Evolutionary conservation across 257 asterid genomes (phyloP).

Genomic region (Nicotiana otophora): DNA sequence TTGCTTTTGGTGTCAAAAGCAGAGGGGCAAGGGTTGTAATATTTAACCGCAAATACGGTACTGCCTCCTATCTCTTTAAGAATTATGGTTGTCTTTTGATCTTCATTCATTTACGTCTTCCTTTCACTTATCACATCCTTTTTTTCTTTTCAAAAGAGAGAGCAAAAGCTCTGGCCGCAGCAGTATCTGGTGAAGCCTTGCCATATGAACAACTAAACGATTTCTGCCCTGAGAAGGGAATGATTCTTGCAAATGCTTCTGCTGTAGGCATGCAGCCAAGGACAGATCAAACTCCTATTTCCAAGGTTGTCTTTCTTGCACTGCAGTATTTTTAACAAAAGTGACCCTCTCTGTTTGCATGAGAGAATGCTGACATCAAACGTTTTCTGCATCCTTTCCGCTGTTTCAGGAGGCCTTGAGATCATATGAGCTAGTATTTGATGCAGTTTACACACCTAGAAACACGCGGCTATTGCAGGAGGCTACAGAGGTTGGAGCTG

Average conservation of each 20-base stretch:
- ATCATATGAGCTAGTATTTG: slow-evolving; percentile 59
- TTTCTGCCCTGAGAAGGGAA: slow-evolving; percentile 48
- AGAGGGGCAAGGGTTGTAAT: slow-evolving; percentile 68
- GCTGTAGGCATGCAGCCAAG: slow-evolving; percentile 69
- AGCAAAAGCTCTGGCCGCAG: slow-evolving; percentile 61
- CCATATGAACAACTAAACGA: slow-evolving; percentile 41
- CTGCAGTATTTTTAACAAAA: neutral
- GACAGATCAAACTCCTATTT: slow-evolving; percentile 44
- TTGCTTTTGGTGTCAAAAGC: slow-evolving; percentile 67
- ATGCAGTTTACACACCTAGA: slow-evolving; percentile 67
- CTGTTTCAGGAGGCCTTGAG: slow-evolving; percentile 37
- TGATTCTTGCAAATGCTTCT: slow-evolving; percentile 72
- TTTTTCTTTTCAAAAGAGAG: slow-evolving; percentile 28
- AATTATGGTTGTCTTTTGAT: neutral
- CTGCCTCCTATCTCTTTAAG: neutral
- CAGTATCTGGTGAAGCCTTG: slow-evolving; percentile 64
- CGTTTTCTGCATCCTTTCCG: neutral
- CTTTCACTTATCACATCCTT: neutral
- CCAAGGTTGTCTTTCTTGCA: slow-evolving; percentile 36
- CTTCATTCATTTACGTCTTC: neutral
- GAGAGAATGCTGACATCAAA: neutral
- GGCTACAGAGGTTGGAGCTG: slow-evolving; percentile 64
- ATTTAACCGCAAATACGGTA: slow-evolving; percentile 68
- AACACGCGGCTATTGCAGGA: slow-evolving; percentile 56
- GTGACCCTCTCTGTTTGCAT: neutral